These are phyloP conservation scores for Hevea brasiliensis DNA, from an alignment of 345 rosid species.

Conservation along the genomic window DNA sequence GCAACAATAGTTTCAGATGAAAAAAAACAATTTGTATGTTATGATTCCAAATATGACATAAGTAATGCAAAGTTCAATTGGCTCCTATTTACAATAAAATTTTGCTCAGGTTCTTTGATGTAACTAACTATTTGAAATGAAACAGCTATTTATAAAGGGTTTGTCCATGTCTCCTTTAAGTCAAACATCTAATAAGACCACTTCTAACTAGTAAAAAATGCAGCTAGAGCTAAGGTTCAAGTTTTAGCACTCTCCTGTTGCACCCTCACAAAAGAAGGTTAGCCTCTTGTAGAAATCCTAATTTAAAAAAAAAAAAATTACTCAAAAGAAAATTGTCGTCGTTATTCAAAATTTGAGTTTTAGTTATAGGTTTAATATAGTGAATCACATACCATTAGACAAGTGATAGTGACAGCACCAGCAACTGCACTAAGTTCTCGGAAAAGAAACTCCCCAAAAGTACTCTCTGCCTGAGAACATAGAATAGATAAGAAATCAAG, in stretches of 20 bases:
- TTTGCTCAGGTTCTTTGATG: neutral
- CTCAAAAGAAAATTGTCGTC: neutral
- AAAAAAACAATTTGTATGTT: neutral
- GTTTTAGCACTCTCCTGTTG: too few relatives aligned
- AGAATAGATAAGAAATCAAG: neutral
- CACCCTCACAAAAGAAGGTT: neutral
- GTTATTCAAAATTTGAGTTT: neutral
- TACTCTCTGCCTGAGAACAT: slow-evolving; percentile 56
- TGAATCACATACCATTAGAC: slow-evolving; percentile 72
- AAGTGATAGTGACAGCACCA: slow-evolving; percentile 83
- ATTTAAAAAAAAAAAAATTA: neutral
- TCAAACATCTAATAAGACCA: too few relatives aligned
- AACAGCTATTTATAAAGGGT: too few relatives aligned
- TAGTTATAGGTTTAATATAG: neutral
- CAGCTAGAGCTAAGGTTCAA: too few relatives aligned
- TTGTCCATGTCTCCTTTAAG: too few relatives aligned
- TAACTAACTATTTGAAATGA: too few relatives aligned
- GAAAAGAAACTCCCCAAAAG: slow-evolving; percentile 51
- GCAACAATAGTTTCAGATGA: neutral
- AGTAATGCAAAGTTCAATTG: neutral
- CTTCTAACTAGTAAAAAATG: too few relatives aligned
- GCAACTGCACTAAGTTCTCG: slow-evolving; percentile 75
- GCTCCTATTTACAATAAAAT: neutral
- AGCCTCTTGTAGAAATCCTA: neutral
- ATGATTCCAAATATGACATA: neutral